Evolutionary conservation across 306 rosid genomes (phyloP).

Genomic region (Cicer judaicum): DNA sequence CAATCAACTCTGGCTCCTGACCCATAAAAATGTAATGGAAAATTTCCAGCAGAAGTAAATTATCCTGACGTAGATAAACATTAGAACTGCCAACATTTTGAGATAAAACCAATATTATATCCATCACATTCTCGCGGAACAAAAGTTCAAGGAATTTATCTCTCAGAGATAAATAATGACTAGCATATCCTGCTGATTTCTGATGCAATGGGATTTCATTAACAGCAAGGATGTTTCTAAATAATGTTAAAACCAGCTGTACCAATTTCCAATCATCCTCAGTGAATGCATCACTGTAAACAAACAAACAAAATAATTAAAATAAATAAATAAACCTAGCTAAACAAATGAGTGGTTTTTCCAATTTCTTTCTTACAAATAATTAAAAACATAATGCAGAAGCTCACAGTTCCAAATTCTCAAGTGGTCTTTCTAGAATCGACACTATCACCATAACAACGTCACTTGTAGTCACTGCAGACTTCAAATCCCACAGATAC

Average conservation of each 20-base stretch:
- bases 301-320: slow-evolving; percentile 14
- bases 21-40: slow-evolving; percentile 74
- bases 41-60: slow-evolving; percentile 87
- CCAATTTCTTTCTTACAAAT: background rate
- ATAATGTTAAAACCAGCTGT: slow-evolving; percentile 84
- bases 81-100: slow-evolving; percentile 69
- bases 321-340: background rate
- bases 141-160: slow-evolving; percentile 81
- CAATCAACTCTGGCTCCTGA: slow-evolving; percentile 88
- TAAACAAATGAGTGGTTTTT: background rate
- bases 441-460: slow-evolving; percentile 65
- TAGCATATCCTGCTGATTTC: slow-evolving; percentile 71
- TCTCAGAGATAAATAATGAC: slow-evolving; percentile 70
- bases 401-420: slow-evolving; percentile 84
- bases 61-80: slow-evolving; percentile 80
- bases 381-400: slow-evolving; percentile 7
- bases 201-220: slow-evolving; percentile 85
- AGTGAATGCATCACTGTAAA: slow-evolving; percentile 68
- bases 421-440: slow-evolving; percentile 78
- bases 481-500: slow-evolving; percentile 81
- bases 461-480: slow-evolving; percentile 71
- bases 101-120: slow-evolving; percentile 73
- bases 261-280: slow-evolving; percentile 98
- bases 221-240: slow-evolving; percentile 81
- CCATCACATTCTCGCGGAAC: slow-evolving; percentile 89